Percentiles rank a stretch among this genome's conserved stretches.
These are phyloP conservation scores for Phytophthora tubulina DNA, from an alignment of 352 stramenopile genomes.

Conservation along the genomic window DNA sequence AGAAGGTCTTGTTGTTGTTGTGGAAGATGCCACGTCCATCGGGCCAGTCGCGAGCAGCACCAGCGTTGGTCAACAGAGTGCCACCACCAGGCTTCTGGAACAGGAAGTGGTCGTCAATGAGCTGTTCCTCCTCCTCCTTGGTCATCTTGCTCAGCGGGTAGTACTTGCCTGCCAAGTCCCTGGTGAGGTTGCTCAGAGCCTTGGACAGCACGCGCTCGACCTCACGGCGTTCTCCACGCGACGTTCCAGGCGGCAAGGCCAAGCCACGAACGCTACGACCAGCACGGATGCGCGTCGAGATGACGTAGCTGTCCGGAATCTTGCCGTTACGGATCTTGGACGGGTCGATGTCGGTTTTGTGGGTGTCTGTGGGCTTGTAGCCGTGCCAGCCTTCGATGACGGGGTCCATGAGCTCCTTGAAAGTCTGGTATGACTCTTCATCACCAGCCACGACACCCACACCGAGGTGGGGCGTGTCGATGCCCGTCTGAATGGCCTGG, in stretches of 20 bases:
- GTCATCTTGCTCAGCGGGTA: conserved; percentile 86
- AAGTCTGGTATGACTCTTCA: conserved; percentile 84
- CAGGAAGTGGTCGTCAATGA: conserved; percentile 89
- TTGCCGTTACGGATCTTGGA: conserved; percentile 60
- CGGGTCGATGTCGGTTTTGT: conserved; percentile 86
- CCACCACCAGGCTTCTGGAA: conserved; percentile 91
- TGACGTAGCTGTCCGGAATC: conserved; percentile 83
- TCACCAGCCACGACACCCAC: conserved; percentile 83
- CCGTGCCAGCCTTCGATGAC: conserved; percentile 88
- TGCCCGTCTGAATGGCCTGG: conserved; percentile 80
- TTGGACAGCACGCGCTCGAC: conserved; percentile 82
- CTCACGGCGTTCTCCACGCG: conserved; percentile 66
- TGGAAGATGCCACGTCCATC: conserved; percentile 90
- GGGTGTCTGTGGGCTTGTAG: conserved; percentile 60
- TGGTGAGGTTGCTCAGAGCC: conserved; percentile 74
- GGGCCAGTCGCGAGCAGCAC: conserved; percentile 88
- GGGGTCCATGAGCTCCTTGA: conserved; percentile 81
- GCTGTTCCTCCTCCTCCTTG: conserved; percentile 84
- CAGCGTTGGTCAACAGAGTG: conserved; percentile 74
- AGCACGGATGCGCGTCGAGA: conserved; percentile 91
- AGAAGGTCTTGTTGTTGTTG: conserved; percentile 87
- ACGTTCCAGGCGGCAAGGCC: conserved; percentile 80
- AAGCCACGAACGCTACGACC: conserved; percentile 86
- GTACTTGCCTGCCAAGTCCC: conserved; percentile 81
- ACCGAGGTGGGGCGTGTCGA: conserved; percentile 75